Evolutionary conservation across 2,329 filamentous ascomycete genomes (phyloP).

Genomic region (Trichoderma asperellum): DNA sequence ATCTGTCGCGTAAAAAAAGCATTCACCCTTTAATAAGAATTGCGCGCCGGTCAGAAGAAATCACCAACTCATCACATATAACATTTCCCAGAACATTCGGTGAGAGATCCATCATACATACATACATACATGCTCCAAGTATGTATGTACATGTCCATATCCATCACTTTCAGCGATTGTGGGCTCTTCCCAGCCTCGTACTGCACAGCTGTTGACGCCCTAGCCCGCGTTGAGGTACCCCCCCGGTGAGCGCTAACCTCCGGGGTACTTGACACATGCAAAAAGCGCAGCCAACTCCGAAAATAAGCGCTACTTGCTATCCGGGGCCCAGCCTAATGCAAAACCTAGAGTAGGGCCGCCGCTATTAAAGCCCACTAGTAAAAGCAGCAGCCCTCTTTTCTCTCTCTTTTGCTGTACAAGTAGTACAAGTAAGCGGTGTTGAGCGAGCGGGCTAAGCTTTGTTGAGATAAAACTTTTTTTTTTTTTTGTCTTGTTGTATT

Average conservation of each 20-base stretch:
- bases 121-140: no score
- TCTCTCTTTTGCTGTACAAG: no score
- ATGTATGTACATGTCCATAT: no score
- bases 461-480: not conserved
- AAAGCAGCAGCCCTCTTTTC: no score
- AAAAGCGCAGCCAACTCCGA: not conserved
- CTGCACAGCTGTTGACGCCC: not conserved
- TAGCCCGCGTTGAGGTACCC: not conserved
- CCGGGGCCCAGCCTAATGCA: not conserved
- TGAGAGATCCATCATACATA: not conserved
- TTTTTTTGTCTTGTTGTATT: not conserved
- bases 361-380: not conserved
- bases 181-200: not conserved
- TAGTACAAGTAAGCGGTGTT: not conserved
- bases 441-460: not conserved
- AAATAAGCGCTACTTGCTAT: not conserved
- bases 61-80: not conserved
- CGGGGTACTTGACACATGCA: not conserved
- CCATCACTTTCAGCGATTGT: no score
- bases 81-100: not conserved
- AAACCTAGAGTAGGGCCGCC: not conserved
- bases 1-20: no score
- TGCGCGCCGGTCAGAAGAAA: no score
- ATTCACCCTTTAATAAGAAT: not conserved
- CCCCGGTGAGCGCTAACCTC: not conserved